Evolutionary conservation across 2,329 filamentous ascomycete species (phyloP), one percentile per base, ranked within the genome.

Genomic region (Boeremia exigua): DNA sequence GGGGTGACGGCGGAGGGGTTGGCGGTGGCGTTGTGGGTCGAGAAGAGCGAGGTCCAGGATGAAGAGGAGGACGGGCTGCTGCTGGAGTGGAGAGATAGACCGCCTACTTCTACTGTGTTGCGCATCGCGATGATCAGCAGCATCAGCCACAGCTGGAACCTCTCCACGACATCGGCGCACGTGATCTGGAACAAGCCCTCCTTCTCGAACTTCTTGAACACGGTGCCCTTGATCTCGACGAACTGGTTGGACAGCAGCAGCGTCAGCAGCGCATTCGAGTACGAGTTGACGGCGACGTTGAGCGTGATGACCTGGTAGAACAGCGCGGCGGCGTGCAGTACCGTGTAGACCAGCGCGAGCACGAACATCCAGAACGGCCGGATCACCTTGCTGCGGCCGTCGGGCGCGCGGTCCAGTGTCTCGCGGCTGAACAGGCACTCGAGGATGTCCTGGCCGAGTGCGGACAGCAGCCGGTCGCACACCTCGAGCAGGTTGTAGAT

Each of bases 191-290:
- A 99, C 0, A 96, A 80, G 63, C 96, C 98, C 71, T 99, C 95
- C 74, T 97, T 98, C 68, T 99, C 95, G 61, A 98, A 96, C 58
- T 94, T 95, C 79, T 99, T 98, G 81, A 99, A 99, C 0, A 99
- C 96, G 0, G 93, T 96, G 58, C 91, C 91, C 72, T 99, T 99
- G 81, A 99, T 96, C 78, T 99, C 95, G 38, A 99, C 95, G 68
- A 99, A 99, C 71, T 99, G 96, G 71, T 98, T 99, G 6, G 93
- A 97, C 72, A 99, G 86, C 2, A 99, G 82, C 0, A 99, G 84
- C 0, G 95, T 97, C 30, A 99, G 82, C 4, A 99, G 81, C 0
- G 95, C 94, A 70, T 99, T 99, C 0, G 93, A 97, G 76, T 99
- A 99, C 0, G 94, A 97, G 76, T 99, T 99, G 66, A 99, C 94